These are phyloP conservation scores for Acorus calamus DNA, from an alignment of 106 monocot genomes.

Conservation along the genomic window DNA sequence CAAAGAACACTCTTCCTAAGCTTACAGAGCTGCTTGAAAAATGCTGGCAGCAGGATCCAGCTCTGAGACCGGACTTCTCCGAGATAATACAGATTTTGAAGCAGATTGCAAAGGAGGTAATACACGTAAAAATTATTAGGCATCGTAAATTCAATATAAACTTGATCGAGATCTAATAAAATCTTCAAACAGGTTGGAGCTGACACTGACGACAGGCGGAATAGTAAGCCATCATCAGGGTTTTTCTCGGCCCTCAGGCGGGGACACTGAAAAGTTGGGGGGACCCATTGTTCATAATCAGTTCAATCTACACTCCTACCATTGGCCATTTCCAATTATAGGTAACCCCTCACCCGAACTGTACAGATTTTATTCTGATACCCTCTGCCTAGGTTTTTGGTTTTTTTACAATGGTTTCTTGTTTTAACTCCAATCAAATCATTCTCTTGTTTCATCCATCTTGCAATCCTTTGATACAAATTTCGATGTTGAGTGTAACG, in stretches of 20 bases:
- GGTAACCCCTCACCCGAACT: not conserved
- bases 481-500: too few species aligned
- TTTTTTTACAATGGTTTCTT: too few species aligned
- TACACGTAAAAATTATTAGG: not conserved
- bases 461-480: too few species aligned
- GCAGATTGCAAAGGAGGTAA: constrained; percentile 16
- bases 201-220: constrained; percentile 7
- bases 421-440: too few species aligned
- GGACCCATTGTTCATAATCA: too few species aligned
- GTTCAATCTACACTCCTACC: too few species aligned
- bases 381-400: not conserved
- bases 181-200: constrained; percentile 5
- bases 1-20: constrained; percentile 16
- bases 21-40: constrained; percentile 9
- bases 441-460: too few species aligned
- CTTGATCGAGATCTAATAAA: not conserved
- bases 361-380: not conserved
- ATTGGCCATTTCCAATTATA: too few species aligned
- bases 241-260: constrained; percentile 8
- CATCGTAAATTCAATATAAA: not conserved
- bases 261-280: constrained; percentile 1
- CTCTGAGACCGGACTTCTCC: constrained; percentile 16
- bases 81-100: constrained; percentile 15
- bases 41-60: constrained; percentile 27
- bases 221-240: constrained; percentile 6